Evolutionary conservation across 257 asterid genomes (phyloP), one percentile per base, ranked within the genome.

Genomic region (Penstemon newberryi): DNA sequence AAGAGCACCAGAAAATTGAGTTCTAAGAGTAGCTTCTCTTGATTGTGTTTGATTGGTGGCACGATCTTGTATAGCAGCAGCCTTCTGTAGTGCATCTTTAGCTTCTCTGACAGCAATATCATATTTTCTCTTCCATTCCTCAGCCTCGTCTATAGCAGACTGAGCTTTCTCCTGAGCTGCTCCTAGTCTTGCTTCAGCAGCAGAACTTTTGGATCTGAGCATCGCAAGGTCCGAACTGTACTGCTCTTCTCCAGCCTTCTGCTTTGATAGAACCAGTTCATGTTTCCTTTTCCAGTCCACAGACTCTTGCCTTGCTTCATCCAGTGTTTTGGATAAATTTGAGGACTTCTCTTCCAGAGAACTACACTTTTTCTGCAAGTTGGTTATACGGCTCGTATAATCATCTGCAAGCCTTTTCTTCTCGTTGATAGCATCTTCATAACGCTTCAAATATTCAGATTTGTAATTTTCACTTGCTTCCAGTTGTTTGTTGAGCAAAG

Each of bases 181-280:
- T 60, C 87, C 95, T 55, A 94, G 79, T 79, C 99, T 87, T 70
- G 99, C 99, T 75, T 89, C 99, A 56, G 99, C 96, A 63, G 99
- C 99, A 76, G 95, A 86, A 63, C 87, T 83, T 78, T 82, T 87
- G 38, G 98, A 86, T 75, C 80, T 86, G 59, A 91, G 93, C 79
- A 91, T 80, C 6, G 91, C 81, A 67, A 91, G 79, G 74, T 94
- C 98, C 0, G 91, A 83, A 76, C 72, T 82, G 15, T 76, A 75
- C 79, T 89, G 96, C 65, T 87, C 96, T 76, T 86, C 95, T 76
- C 73, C 96, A 47, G 89, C 93, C 87, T 87, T 91, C 63, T 71
- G 90, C 80, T 81, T 85, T 39, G 89, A 80, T 18, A 77, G 74
- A 33, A 81, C 82, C 66, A 82, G 84, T 65, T 87, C 98, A 76